phyloP scores from a whole-genome alignment of 1,284 basidiomycete genomes.

The Inonotus obliquus region DNA sequence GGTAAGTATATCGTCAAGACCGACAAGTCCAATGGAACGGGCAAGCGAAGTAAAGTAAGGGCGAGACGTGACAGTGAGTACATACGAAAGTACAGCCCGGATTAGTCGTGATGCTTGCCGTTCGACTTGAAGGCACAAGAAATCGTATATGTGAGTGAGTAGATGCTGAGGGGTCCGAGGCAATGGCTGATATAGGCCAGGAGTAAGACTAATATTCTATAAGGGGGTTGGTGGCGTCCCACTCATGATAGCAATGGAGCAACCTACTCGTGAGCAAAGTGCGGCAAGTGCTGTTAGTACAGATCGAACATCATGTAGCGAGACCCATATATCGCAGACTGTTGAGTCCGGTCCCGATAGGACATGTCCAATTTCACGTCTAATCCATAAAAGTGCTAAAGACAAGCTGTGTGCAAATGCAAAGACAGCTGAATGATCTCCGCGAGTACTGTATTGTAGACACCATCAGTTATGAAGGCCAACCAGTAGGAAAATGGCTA shows the following conservation, averaged over 20 bases:
- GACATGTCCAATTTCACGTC: constrained; percentile 35
- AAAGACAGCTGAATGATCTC: constrained; percentile 42
- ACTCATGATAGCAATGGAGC: background rate
- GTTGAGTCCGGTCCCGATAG: constrained; percentile 32
- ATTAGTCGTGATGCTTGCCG: constrained; percentile 41
- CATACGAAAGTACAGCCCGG: constrained; percentile 53
- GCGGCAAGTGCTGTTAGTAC: constrained; percentile 45
- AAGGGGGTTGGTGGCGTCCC: background rate
- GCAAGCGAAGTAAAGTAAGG: constrained; percentile 56
- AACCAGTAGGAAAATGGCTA: constrained; percentile 9
- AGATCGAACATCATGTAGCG: constrained; percentile 48
- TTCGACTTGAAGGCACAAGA: constrained; percentile 47
- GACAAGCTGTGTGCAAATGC: constrained; percentile 63
- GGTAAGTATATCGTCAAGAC: constrained; percentile 14
- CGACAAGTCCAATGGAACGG: constrained; percentile 52
- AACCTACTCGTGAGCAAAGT: constrained; percentile 53
- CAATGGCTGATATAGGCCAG: constrained; percentile 39
- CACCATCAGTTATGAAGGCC: background rate
- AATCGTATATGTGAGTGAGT: constrained; percentile 51
- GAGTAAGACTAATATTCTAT: constrained; percentile 37
- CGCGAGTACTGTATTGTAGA: background rate
- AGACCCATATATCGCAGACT: constrained; percentile 46
- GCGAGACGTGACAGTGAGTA: constrained; percentile 55
- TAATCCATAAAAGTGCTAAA: constrained; percentile 46
- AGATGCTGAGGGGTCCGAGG: constrained; percentile 42